phyloP scores from a whole-genome alignment of 306 rosid species.

The Malus asiatica region DNA sequence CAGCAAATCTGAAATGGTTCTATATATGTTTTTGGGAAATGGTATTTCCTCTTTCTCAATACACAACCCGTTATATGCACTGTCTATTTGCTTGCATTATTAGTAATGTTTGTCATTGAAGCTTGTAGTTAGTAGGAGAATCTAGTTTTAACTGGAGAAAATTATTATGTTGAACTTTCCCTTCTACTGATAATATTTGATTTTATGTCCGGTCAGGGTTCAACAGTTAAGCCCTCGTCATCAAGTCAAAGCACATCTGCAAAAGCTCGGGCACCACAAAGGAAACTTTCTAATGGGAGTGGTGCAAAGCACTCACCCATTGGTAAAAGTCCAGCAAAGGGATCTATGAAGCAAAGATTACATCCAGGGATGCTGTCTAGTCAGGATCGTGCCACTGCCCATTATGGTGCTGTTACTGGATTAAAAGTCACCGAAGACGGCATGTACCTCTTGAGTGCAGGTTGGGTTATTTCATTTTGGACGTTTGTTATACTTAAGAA shows the following conservation, averaged over 20 bases:
- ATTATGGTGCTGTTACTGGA: conserved; percentile 93
- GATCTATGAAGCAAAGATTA: conserved; percentile 61
- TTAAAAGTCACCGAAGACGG: conserved; percentile 79
- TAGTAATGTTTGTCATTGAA: background rate
- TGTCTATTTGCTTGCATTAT: background rate
- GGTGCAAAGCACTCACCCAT: conserved; percentile 41
- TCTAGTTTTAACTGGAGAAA: background rate
- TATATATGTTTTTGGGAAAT: background rate
- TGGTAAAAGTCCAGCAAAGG: conserved; percentile 55
- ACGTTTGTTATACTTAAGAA: background rate
- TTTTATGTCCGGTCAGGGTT: conserved; percentile 33
- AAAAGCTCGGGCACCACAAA: conserved; percentile 50
- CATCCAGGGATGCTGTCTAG: conserved; percentile 93
- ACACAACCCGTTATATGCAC: background rate
- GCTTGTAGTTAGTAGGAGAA: background rate
- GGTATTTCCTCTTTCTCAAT: background rate
- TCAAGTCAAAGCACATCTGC: conserved; percentile 25
- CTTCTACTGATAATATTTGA: background rate
- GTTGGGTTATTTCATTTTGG: conserved; percentile 22
- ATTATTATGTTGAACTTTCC: background rate
- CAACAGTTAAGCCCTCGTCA: conserved; percentile 31
- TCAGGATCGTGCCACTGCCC: conserved; percentile 94
- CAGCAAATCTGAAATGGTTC: background rate
- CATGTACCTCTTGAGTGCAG: conserved; percentile 94
- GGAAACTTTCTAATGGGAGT: conserved; percentile 53